phyloP scores from a whole-genome alignment of 129 eudicot genomes.

The Lactuca sativa region DNA sequence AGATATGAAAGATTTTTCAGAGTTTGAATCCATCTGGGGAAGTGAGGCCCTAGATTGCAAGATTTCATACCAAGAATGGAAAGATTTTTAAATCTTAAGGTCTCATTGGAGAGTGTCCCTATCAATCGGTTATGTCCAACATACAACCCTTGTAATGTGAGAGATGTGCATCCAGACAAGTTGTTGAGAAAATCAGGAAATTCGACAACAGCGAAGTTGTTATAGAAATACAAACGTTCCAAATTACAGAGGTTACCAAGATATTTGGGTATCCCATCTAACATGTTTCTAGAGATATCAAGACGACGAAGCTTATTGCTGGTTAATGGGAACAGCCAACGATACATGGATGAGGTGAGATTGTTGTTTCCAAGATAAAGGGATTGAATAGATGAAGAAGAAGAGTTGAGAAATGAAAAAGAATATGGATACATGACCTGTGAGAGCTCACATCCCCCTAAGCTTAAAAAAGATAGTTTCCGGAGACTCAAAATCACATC shows the following conservation, averaged over 20 bases:
- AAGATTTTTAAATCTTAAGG: background rate
- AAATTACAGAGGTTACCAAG: conserved; percentile 8
- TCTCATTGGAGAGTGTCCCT: background rate
- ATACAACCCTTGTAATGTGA: background rate
- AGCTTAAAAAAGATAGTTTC: background rate
- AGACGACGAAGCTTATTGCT: background rate
- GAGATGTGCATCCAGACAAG: conserved; percentile 9
- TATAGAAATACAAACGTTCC: background rate
- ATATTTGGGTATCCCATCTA: conserved; percentile 1
- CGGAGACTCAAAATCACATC: background rate
- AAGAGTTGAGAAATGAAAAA: background rate
- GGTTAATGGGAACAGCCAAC: conserved; percentile 14
- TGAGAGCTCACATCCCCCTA: conserved; percentile 11
- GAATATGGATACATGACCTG: conserved; percentile 15
- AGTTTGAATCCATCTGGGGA: conserved; percentile 38
- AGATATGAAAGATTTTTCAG: background rate
- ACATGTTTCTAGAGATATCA: background rate
- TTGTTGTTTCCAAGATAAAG: background rate
- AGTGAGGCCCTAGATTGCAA: conserved; percentile 36
- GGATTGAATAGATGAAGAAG: background rate
- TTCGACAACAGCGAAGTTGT: background rate
- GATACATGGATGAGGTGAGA: conserved; percentile 24
- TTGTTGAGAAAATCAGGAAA: background rate
- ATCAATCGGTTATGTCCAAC: background rate
- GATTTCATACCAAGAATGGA: background rate